Evolutionary conservation across 73 alveolate genomes (phyloP), one percentile per base, ranked within the genome.

Genomic region (Halteria grandinella): DNA sequence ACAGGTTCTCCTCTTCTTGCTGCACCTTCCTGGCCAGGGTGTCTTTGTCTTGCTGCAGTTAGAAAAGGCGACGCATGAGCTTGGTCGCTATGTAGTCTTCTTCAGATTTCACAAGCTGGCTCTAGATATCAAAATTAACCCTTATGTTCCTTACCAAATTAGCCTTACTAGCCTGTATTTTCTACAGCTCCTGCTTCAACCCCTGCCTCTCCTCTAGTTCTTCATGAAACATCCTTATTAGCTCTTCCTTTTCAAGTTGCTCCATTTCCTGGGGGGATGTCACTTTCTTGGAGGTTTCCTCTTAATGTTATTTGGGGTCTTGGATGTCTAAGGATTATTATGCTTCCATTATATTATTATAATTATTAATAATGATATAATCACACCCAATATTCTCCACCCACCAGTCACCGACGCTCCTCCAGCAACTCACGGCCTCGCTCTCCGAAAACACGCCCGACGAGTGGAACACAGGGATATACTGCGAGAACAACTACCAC

Each of bases 31-130:
- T 49, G 64, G 60, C 55, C 37, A 77, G 55, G 36, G 33, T 41
- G 23, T 73, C 76, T 34, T 73, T 73, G 53, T 73, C 86, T 21
- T 55, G 11, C 27, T 39, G 55, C 40, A 73, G 41, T 5, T 8
- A 41, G 23, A 14, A 6, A 11, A 73, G 66, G 27, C 59, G 53
- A n/a, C 8, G 32, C 86, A 54, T 73, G 25, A 73, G 66, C 33
- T 73, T 52, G 52, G 53, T 55, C 17, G 86, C 86, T n/a, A 77
- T 77, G 64, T 37, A 77, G 20, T 59, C 81, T 32, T 77, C 88
- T 36, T 77, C 88, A 47, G 27, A n/a, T 41, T 77, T 69, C 48
- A 77, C 88, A 47, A 77, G 41, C 63, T 77, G 41, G 43, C 77
- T 66, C 80, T 66, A 23, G 41, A 4, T 12, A 32, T 47, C 43